Base-by-base conservation (phyloP, 116 monocot species). In the Dioscorea cayenensis region DNA sequence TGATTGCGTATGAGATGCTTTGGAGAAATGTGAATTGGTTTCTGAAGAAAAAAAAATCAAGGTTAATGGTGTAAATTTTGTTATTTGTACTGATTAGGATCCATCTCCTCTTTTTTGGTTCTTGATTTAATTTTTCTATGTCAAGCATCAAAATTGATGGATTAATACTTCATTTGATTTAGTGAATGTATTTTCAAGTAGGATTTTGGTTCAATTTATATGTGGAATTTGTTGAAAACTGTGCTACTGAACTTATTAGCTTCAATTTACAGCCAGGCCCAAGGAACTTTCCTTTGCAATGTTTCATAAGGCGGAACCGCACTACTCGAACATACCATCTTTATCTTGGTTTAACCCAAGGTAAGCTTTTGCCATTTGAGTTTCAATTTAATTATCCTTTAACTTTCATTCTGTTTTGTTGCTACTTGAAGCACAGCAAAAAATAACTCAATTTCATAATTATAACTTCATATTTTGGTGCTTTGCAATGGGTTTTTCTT, bases 341-440 rank as follows among this genome's bases (percentile, higher is more conserved):
- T 72, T 96, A 92, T 66, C 82, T 96, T 67, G 88, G 90, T 60
- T 72, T 96, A 17, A 88, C 90, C 35, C 84, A 84, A 84, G 96
- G 96, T 88, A 71, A 62, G 25, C 25, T 59, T 23, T 23, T 62
- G 20, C 2, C 62, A 27, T 62, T 22, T 23, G 22, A 5, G 4
- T 23, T 21, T 20, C 21, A 20, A 62, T 62, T 21, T 21, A 21
- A 11, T 23, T 23, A 62, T 62, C 7, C 25, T 20, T 62, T 18
- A 11, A 20, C 25, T 62, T 60, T 21, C 21, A 2, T 20, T 62
- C 43, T 12, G 12, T 62, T 7, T 27, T 27, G 6, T 23, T 23
- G 25, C 62, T 22, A 23, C 23, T 9, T 62, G 25, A n/a, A 22
- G 60, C 60, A 18, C 21, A 60, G n/a, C 60, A 22, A 18, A 60